A percentile compares a stretch with the other conserved stretches of the same genome.
Evolutionary conservation across 2,329 filamentous ascomycete species (phyloP).

Genomic region (Bipolaris oryzae): DNA sequence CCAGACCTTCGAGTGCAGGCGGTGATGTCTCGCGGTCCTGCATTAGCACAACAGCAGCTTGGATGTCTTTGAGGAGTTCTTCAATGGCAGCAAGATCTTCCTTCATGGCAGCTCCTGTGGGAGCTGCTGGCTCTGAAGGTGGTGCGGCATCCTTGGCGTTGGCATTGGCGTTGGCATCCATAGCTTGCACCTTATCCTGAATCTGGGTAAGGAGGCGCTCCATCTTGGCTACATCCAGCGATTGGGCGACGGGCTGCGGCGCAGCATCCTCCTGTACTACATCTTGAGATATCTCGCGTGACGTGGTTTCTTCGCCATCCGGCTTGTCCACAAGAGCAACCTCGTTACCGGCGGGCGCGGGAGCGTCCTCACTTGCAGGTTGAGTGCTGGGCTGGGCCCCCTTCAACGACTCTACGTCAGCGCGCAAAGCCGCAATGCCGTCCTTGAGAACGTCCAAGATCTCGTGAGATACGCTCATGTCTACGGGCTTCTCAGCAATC

Average conservation of each 20-base stretch:
- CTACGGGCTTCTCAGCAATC: constrained; percentile 77
- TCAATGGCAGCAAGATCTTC: constrained; percentile 59
- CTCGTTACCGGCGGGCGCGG: constrained; percentile 57
- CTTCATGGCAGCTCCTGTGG: constrained; percentile 53
- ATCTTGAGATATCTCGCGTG: constrained; percentile 38
- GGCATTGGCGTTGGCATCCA: constrained; percentile 60
- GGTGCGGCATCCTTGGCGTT: constrained; percentile 56
- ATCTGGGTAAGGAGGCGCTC: constrained; percentile 84
- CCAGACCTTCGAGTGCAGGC: constrained; percentile 56
- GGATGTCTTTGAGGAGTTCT: constrained; percentile 60
- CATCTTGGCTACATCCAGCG: constrained; percentile 76
- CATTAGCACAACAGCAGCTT: constrained; percentile 58
- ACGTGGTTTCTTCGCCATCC: constrained; percentile 49
- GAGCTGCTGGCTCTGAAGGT: constrained; percentile 28
- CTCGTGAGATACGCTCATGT: constrained; percentile 85
- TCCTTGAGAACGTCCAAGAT: constrained; percentile 85
- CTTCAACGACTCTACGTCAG: constrained; percentile 80
- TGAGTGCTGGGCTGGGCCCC: constrained; percentile 49
- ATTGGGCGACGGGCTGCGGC: constrained; percentile 50
- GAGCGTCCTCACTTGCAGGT: constrained; percentile 46
- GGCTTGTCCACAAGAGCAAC: constrained; percentile 58
- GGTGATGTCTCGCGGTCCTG: constrained; percentile 37
- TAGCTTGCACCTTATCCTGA: constrained; percentile 79
- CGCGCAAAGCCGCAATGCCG: constrained; percentile 76
- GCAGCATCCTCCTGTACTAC: constrained; percentile 47